Conservation (phyloP, 768 basidiomycete species). For the Agaricus sinodeliciosus region DNA sequence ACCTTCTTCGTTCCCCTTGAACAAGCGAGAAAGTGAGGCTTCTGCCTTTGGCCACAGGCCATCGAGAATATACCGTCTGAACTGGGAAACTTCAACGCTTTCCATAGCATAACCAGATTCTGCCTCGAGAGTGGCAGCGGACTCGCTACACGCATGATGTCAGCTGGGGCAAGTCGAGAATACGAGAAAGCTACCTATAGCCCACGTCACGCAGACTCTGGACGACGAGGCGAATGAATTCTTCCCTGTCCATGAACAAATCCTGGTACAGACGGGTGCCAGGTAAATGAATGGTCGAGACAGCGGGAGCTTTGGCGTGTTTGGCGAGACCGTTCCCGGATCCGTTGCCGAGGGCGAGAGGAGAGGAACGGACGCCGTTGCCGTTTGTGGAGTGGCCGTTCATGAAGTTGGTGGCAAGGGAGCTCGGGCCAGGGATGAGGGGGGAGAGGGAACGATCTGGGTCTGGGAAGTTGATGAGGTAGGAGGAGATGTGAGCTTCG, state of each 20-base stretch:
- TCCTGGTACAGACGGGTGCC: slow-evolving; percentile 76
- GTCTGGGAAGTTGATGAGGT: slow-evolving; percentile 44
- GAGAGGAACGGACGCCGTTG: slow-evolving; percentile 25
- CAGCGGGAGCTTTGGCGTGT: slow-evolving; percentile 32
- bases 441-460: slow-evolving; percentile 42
- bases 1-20: slow-evolving; percentile 60
- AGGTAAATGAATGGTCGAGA: slow-evolving; percentile 60
- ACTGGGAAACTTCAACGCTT: slow-evolving; percentile 66
- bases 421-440: slow-evolving; percentile 49
- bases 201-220: slow-evolving; percentile 90
- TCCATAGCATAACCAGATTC: slow-evolving; percentile 92
- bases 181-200: slow-evolving; percentile 36
- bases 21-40: slow-evolving; percentile 57
- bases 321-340: slow-evolving; percentile 56
- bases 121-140: slow-evolving; percentile 81
- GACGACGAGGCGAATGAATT: slow-evolving; percentile 83
- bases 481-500: slow-evolving; percentile 27
- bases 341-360: slow-evolving; percentile 19
- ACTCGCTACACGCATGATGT: slow-evolving; percentile 50
- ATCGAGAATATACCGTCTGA: slow-evolving; percentile 72
- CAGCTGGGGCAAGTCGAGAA: slow-evolving; percentile 10
- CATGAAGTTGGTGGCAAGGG: slow-evolving; percentile 16
- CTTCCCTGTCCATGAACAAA: slow-evolving; percentile 77
- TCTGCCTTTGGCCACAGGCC: slow-evolving; percentile 81
- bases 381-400: slow-evolving; percentile 27